A percentile compares a stretch with the other conserved stretches of the same genome.
Evolutionary conservation across 768 basidiomycete genomes (phyloP).

Genomic region (Inosperma sp.): DNA sequence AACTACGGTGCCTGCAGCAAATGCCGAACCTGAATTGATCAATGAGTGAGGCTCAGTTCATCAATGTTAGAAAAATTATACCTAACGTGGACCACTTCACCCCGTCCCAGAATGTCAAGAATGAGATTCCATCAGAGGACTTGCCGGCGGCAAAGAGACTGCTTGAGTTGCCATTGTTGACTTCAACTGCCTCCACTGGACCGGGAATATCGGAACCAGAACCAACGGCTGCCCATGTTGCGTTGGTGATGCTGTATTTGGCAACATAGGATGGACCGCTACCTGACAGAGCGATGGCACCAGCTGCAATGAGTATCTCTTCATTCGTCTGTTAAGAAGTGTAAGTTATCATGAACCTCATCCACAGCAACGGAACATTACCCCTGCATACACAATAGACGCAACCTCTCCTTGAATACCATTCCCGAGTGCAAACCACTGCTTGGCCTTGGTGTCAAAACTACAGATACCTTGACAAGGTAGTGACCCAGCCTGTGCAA

Average conservation of each 20-base stretch:
- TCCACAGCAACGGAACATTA: slow-evolving; percentile 30
- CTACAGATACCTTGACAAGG: slow-evolving; percentile 75
- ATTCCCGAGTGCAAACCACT: slow-evolving; percentile 76
- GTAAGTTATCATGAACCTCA: slow-evolving; percentile 7
- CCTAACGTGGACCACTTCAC: slow-evolving; percentile 65
- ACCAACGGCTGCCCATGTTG: slow-evolving; percentile 71
- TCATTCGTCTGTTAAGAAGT: slow-evolving; percentile 47
- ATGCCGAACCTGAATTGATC: slow-evolving; percentile 43
- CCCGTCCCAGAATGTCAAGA: slow-evolving; percentile 86
- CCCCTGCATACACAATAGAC: slow-evolving; percentile 76
- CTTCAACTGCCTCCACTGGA: slow-evolving; percentile 83
- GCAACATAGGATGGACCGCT: slow-evolving; percentile 68
- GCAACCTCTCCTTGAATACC: slow-evolving; percentile 82
- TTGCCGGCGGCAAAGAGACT: slow-evolving; percentile 90
- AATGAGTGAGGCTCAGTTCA: slow-evolving; percentile 6
- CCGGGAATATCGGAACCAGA: slow-evolving; percentile 65
- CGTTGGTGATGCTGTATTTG: slow-evolving; percentile 64
- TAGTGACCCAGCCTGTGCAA: slow-evolving; percentile 70
- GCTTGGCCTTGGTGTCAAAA: slow-evolving; percentile 59
- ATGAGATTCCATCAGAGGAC: slow-evolving; percentile 65
- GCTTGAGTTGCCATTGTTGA: slow-evolving; percentile 72
- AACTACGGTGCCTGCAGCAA: slow-evolving; percentile 58
- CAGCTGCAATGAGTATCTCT: slow-evolving; percentile 72
- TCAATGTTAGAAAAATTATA: slow-evolving; percentile 25
- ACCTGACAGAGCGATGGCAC: slow-evolving; percentile 66